Conservation (phyloP, 345 rosid species). For the Moricandia moricandioides region DNA sequence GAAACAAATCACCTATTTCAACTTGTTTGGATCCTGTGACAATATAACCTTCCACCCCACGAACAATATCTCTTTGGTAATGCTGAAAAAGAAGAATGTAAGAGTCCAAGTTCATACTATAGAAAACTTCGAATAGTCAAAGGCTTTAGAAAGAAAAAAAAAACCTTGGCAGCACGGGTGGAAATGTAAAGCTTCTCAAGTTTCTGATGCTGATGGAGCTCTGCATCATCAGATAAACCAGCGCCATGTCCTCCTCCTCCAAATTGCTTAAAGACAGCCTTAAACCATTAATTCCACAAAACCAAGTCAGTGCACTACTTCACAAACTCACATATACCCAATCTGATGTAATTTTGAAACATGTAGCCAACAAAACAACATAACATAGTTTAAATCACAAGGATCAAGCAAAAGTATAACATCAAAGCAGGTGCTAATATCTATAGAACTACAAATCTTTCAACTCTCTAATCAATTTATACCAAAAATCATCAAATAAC, state of each 20-base stretch:
- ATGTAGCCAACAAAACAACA: background rate
- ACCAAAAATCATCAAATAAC: background rate
- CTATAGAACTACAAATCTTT: background rate
- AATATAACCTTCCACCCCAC: constrained; percentile 95
- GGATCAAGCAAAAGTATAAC: background rate
- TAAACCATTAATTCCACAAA: constrained; percentile 10
- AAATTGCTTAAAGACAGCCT: constrained; percentile 97
- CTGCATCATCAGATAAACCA: constrained; percentile 70
- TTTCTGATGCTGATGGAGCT: constrained; percentile 82
- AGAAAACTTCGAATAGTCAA: background rate
- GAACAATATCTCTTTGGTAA: constrained; percentile 94
- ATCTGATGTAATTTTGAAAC: background rate
- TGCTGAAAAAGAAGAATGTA: constrained; percentile 50
- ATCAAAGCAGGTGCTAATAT: background rate
- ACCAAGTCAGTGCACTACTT: constrained; percentile 1
- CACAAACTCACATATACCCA: background rate
- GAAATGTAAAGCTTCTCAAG: constrained; percentile 94
- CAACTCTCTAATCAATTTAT: background rate
- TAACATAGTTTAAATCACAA: background rate
- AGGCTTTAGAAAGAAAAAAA: background rate
- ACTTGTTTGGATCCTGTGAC: constrained; percentile 92
- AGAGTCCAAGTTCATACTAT: background rate
- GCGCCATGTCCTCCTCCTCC: constrained; percentile 83
- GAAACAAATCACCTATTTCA: constrained; percentile 68
- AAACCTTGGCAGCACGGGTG: constrained; percentile 90